Conservation (phyloP, 2,329 filamentous ascomycete species). For the Ophiobolus disseminans region DNA sequence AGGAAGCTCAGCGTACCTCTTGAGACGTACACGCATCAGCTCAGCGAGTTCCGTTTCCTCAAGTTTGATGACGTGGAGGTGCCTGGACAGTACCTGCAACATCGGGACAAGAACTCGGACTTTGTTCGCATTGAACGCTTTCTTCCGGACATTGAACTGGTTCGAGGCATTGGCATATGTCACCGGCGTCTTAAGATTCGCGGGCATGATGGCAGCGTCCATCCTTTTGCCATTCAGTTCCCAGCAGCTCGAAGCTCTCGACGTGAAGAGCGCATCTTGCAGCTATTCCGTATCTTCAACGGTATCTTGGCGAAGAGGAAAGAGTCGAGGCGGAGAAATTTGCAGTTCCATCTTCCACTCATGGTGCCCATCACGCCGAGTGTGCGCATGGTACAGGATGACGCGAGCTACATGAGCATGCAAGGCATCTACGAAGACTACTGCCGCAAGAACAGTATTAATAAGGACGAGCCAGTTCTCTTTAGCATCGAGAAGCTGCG, state of each 20-base stretch:
- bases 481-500: constrained; percentile 96
- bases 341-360: constrained; percentile 94
- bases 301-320: constrained; percentile 90
- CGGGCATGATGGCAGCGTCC: constrained; percentile 95
- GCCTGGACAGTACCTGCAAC: constrained; percentile 93
- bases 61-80: constrained; percentile 99
- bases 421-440: constrained; percentile 97
- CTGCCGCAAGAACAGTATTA: constrained; percentile 83
- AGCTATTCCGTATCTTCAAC: constrained; percentile 97
- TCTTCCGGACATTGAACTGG: constrained; percentile 90
- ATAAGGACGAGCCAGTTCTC: constrained; percentile 93
- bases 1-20: constrained; percentile 75
- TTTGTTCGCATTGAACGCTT: constrained; percentile 98
- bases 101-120: constrained; percentile 99
- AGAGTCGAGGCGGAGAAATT: constrained; percentile 88
- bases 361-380: constrained; percentile 96
- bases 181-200: constrained; percentile 94
- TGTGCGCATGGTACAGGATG: constrained; percentile 94
- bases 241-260: constrained; percentile 91
- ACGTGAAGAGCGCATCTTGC: constrained; percentile 91
- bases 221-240: constrained; percentile 95
- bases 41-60: constrained; percentile 96
- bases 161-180: constrained; percentile 88
- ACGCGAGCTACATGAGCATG: constrained; percentile 89
- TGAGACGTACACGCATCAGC: constrained; percentile 84